A percentile compares a stretch with the other conserved stretches of the same genome.
Conservation (phyloP, 164 flowering plant species). For the Litsea cubeba region DNA sequence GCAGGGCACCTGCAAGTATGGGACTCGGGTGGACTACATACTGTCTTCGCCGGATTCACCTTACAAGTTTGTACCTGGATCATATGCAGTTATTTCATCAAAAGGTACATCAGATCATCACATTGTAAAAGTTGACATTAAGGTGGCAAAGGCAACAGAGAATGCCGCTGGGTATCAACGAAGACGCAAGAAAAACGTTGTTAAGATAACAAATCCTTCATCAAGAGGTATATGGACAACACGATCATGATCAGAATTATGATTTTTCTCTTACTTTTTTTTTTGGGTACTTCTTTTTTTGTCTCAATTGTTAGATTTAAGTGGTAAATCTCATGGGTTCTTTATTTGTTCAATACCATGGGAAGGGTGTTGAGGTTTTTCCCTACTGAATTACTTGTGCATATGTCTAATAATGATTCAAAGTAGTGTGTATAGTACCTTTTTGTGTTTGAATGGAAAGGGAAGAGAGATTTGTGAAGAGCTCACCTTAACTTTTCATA, state of each 20-base stretch:
- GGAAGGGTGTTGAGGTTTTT: neutral
- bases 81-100: constrained; percentile 82
- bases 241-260: constrained; percentile 7
- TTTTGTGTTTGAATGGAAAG: too few species aligned
- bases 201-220: constrained; percentile 23
- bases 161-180: constrained; percentile 8
- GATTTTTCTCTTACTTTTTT: neutral
- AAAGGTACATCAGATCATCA: constrained; percentile 99
- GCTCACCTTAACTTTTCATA: neutral
- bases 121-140: constrained; percentile 78
- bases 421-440: neutral
- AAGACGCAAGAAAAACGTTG: constrained; percentile 22
- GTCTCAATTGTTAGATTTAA: neutral
- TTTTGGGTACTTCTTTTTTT: neutral
- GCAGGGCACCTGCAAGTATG: constrained; percentile 97
- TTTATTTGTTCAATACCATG: neutral
- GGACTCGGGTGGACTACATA: constrained; percentile 89
- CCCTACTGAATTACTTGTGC: neutral
- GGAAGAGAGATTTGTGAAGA: neutral
- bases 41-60: constrained; percentile 63
- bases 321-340: neutral
- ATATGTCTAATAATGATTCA: neutral
- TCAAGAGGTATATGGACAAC: constrained; percentile 34
- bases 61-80: constrained; percentile 77
- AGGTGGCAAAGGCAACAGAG: constrained; percentile 13